Evolutionary conservation across 139 green algal species (phyloP), one percentile per base, ranked within the genome.

Genomic region (Volvox africanus): DNA sequence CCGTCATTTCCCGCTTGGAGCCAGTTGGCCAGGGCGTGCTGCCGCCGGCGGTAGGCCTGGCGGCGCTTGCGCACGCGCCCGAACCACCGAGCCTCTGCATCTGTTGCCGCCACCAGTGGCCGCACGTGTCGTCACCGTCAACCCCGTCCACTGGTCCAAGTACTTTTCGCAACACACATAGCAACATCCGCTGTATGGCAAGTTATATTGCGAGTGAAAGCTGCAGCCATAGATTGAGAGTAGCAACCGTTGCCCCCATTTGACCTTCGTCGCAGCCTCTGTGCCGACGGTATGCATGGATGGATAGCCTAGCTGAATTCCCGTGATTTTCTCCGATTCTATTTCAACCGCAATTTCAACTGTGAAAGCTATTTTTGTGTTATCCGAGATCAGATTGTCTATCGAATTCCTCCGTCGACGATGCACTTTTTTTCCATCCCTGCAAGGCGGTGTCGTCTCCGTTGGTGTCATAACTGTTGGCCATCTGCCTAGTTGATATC

Each of bases 1-100:
- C 94, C 3, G 93, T 94, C 22, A 84, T 93, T 32, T 62, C 90
- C 5, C 93, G 95, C 18, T 90, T 97, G 33, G 91, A 95, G 76
- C 92, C 96, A 1, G 94, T 96, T 1, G 97, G 97, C 19, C 92
- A 98, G 80, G 94, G 93, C 11, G 92, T 95, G 36, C 80, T 98
- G 80, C 80, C 92, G 35, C 94, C 97, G 0, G 33, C 73, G 5
- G 76, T 79, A 0, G 96, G 96, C 26, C 91, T 98, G 79, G 85
- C 80, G 26, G 94, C 87, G 24, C 86, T 98, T 22, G 89, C 89
- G 28, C 36, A 82, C 75, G 76, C 19, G 24, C 76, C 86, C 33
- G 22, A 19, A 28, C 22, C 22, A 9, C 67, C 11, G 83, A n/a
- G 24, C 33, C 67, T 22, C 82, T 61, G 82, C 24, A n/a, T 21